Evolutionary conservation across 352 stramenopile genomes (phyloP), one percentile per base, ranked within the genome.

Genomic region (Pythium inflatum): DNA sequence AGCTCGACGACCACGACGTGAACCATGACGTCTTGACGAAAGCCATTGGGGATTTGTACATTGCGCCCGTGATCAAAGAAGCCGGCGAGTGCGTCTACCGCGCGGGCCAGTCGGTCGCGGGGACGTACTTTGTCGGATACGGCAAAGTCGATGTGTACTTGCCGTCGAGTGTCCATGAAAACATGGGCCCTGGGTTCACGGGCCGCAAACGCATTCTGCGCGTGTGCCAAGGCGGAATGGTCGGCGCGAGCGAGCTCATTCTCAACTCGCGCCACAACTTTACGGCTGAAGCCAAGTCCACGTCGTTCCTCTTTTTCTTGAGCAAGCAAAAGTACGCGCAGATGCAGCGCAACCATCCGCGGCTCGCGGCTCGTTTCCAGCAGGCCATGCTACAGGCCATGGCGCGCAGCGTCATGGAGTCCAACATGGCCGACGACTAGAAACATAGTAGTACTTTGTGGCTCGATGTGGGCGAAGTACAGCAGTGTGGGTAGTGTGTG

Each of bases 101-200:
- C 27, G 86, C 84, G 25, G 88, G 88, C 27, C 73, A 74, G 27
- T 65, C 77, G 8, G 86, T 93, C 2, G 77, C 81, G 12, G 88
- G 88, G 27, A 77, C 92, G 30, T 94, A 88, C 76, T 93, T 95
- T 62, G 83, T 95, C 57, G 88, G 85, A 12, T 94, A 89, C 41
- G 88, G 88, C 71, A 93, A 94, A 45, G 75, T 95, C 13, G 88
- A 95, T 62, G 88, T 94, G 12, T 95, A 92, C 68, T 77, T 95
- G 62, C 88, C 88, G 16, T 91, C 83, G 41, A 94, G 80, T 49
- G 77, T 90, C 28, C 82, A 94, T 68, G 85, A 95, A 68, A 73
- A 84, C 28, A 82, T 95, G 64, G 88, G 88, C 0, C 88, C 88
- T 0, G 88, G 88, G 40, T 95, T 95, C 58, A 79, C 70, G 20